A percentile compares a stretch with the other conserved stretches of the same genome.
Conservation (phyloP, 192 early-diverging fungal species). For the Linnemannia hyalina region DNA sequence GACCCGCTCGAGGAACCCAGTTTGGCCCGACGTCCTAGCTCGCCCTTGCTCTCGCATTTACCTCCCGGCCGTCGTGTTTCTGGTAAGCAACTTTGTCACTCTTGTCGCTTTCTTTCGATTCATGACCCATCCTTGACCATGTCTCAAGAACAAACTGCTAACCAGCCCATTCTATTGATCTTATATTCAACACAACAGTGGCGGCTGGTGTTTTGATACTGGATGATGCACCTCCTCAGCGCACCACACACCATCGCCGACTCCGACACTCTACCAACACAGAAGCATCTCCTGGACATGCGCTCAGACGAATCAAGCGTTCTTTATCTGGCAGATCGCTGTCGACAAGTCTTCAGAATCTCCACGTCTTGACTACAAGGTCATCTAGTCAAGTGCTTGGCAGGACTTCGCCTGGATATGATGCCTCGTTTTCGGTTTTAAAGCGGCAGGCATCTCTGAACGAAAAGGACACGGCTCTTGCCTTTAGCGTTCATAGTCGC, state of each 20-base stretch:
- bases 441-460: constrained; percentile 35
- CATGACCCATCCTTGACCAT: not conserved
- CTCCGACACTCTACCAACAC: constrained; percentile 53
- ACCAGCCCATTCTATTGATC: not conserved
- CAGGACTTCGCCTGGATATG: constrained; percentile 9
- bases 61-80: constrained; percentile 51
- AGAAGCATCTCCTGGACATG: constrained; percentile 20
- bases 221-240: constrained; percentile 32
- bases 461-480: constrained; percentile 11
- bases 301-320: constrained; percentile 23
- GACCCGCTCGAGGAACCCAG: constrained; percentile 19
- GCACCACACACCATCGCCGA: constrained; percentile 31
- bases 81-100: constrained; percentile 10
- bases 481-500: not conserved
- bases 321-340: constrained; percentile 22
- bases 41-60: constrained; percentile 6
- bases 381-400: constrained; percentile 20
- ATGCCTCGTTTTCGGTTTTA: constrained; percentile 15
- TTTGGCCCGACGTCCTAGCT: constrained; percentile 21
- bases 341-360: constrained; percentile 40
- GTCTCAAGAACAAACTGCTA: not conserved
- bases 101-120: not conserved
- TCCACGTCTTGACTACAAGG: constrained; percentile 18
- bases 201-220: constrained; percentile 49
- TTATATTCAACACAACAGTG: constrained; percentile 13